Evolutionary conservation across 371 early-diverging fungal species (phyloP), one percentile per base, ranked within the genome.

Genomic region (Lichtheimia ramosa): DNA sequence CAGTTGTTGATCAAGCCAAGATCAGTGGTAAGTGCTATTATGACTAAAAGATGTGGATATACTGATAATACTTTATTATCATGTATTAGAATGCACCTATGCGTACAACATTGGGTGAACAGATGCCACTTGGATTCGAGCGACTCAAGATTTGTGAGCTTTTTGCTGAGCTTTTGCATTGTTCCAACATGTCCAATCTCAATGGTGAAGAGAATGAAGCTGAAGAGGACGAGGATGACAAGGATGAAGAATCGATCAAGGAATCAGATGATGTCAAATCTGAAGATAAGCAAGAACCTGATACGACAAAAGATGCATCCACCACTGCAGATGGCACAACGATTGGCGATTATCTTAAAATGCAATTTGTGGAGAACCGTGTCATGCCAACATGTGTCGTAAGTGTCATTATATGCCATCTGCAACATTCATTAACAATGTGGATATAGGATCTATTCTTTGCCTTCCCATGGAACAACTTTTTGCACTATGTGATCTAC

Each of bases 401-500:
- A 71, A 67, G 71, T 69, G 14, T 23, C 25, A 12, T 8, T 13
- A 34, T 34, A 51, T 2, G 16, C 14, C 14, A 0, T 43, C 15
- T n/a, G 8, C 14, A 48, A 6, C 46, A 34, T 34, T 21, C 5
- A 18, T 52, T 40, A 6, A 14, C 16, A 12, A 12, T 39, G 3
- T 34, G 40, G 39, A 42, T 25, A 23, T 39, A 74, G 70, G 88
- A 89, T 59, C 70, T 96, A 23, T 96, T 96, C 67, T 95, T 96
- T 81, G 74, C 79, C 18, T 94, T 91, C 69, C 89, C 92, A 12
- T 96, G 95, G 91, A 97, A 97, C 75, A 97, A 98, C 83, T 93
- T 98, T 68, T 65, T 98, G 63, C 98, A 98, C 73, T 92, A 93
- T 34, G 95, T 96, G 12, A 95, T 96, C 13, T 98, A 94, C 69